Evolutionary conservation across 2,329 filamentous ascomycete species (phyloP).

Genomic region (Mycosphaerella sp.): DNA sequence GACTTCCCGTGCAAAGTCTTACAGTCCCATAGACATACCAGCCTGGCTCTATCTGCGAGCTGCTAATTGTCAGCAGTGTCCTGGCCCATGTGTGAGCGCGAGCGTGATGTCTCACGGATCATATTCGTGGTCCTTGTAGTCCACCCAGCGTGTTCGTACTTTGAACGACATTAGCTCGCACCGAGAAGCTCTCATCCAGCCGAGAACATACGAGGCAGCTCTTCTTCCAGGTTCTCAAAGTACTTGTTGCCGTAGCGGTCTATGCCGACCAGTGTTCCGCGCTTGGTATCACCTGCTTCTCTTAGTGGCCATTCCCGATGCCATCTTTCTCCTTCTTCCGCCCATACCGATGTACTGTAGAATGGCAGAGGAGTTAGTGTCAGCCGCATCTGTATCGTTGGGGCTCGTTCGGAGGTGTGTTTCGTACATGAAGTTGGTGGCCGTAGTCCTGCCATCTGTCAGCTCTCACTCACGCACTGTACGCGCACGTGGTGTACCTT

Average conservation of each 20-base stretch:
- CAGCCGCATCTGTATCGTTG: not conserved
- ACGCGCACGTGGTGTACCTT: constrained; percentile 54
- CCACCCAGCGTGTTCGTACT: constrained; percentile 96
- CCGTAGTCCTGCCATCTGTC: constrained; percentile 64
- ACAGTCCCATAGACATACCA: constrained; percentile 47
- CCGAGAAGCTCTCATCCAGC: constrained; percentile 1
- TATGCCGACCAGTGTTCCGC: constrained; percentile 72
- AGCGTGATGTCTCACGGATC: constrained; percentile 54
- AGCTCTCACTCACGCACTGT: constrained; percentile 19
- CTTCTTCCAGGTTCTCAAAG: constrained; percentile 85
- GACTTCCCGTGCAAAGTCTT: not conserved
- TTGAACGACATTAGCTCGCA: constrained; percentile 10
- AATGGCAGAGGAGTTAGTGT: constrained; percentile 14
- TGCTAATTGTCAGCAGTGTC: constrained; percentile 41
- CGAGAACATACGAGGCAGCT: constrained; percentile 69
- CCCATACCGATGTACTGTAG: constrained; percentile 34
- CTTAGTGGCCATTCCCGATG: not conserved
- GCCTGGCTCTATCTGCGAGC: constrained; percentile 82
- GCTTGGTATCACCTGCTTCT: constrained; percentile 82
- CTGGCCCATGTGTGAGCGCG: not conserved
- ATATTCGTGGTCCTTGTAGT: constrained; percentile 84
- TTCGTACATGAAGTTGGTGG: constrained; percentile 82
- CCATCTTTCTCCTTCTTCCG: not conserved
- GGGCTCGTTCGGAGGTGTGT: constrained; percentile 18
- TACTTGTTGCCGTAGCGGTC: constrained; percentile 97